Conservation (phyloP, 192 early-diverging fungal species). For the Dimargaris xerosporica region DNA sequence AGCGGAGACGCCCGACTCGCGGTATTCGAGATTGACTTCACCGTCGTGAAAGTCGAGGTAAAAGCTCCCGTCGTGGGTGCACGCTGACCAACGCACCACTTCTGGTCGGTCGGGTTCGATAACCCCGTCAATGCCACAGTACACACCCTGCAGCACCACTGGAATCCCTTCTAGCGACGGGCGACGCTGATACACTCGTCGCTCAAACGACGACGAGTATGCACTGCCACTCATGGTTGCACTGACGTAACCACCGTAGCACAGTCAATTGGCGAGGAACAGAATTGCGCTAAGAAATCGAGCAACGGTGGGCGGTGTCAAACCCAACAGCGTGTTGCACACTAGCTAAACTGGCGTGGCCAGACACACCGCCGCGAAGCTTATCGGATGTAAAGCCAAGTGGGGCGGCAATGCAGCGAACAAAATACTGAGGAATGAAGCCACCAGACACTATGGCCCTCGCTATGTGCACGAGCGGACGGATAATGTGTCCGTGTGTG, state of each 20-base stretch:
- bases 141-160: slow-evolving; percentile 9
- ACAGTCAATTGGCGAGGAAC: not conserved
- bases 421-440: too few relatives aligned
- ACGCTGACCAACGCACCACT: slow-evolving; percentile 38
- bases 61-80: slow-evolving; percentile 55
- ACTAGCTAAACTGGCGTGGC: not conserved
- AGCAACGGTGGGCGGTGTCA: not conserved
- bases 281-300: not conserved
- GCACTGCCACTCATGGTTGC: not conserved
- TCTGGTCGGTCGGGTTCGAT: slow-evolving; percentile 19
- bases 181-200: slow-evolving; percentile 11
- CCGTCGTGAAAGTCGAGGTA: slow-evolving; percentile 41
- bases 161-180: slow-evolving; percentile 8
- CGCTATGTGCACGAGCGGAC: too few relatives aligned
- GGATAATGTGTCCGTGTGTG: too few relatives aligned
- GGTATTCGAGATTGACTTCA: slow-evolving; percentile 15
- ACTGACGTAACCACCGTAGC: not conserved
- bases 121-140: slow-evolving; percentile 22
- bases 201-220: not conserved
- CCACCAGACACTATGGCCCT: too few relatives aligned
- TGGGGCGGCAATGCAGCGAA: too few relatives aligned
- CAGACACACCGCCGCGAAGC: not conserved
- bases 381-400: not conserved
- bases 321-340: not conserved
- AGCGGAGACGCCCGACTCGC: slow-evolving; percentile 1